Conservation (phyloP, 2,329 filamentous ascomycete genomes). For the Colletotrichum shisoi region DNA sequence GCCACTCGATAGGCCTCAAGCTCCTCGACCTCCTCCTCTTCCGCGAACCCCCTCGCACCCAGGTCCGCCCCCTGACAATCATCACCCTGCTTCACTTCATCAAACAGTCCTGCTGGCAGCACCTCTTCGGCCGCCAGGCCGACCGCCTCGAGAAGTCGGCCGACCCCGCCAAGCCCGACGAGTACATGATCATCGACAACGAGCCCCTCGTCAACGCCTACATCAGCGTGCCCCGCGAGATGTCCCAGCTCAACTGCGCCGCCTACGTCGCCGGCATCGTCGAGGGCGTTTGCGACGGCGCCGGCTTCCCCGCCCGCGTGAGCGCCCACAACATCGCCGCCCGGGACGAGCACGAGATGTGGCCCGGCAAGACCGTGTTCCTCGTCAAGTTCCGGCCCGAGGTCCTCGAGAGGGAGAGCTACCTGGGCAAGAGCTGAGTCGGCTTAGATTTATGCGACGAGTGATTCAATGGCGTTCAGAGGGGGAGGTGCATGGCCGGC, state of each 20-base stretch:
- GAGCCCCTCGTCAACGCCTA: conserved; percentile 95
- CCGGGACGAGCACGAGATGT: conserved; percentile 76
- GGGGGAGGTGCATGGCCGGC: conserved; percentile 40
- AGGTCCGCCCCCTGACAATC: conserved; percentile 83
- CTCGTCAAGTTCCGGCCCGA: conserved; percentile 90
- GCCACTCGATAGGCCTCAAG: conserved; percentile 91
- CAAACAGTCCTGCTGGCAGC: conserved; percentile 88
- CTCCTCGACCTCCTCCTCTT: conserved; percentile 94
- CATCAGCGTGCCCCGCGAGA: conserved; percentile 90
- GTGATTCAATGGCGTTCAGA: conserved; percentile 38
- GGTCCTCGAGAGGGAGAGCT: conserved; percentile 89
- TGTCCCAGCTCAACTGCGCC: conserved; percentile 95
- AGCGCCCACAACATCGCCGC: conserved; percentile 81
- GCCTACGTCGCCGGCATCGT: conserved; percentile 95
- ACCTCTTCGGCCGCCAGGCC: conserved; percentile 89
- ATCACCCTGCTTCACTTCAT: conserved; percentile 94
- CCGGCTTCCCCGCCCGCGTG: conserved; percentile 86
- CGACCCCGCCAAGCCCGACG: conserved; percentile 81
- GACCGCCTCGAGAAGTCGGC: conserved; percentile 91
- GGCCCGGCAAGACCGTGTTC: conserved; percentile 96
- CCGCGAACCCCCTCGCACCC: conserved; percentile 74
- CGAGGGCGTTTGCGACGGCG: conserved; percentile 93
- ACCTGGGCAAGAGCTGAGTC: conserved; percentile 68
- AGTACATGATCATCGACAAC: conserved; percentile 99
- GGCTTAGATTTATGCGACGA: conserved; percentile 4